Base-by-base conservation (phyloP, 2,329 filamentous ascomycete species). In the Tolypocladium guangdongense region DNA sequence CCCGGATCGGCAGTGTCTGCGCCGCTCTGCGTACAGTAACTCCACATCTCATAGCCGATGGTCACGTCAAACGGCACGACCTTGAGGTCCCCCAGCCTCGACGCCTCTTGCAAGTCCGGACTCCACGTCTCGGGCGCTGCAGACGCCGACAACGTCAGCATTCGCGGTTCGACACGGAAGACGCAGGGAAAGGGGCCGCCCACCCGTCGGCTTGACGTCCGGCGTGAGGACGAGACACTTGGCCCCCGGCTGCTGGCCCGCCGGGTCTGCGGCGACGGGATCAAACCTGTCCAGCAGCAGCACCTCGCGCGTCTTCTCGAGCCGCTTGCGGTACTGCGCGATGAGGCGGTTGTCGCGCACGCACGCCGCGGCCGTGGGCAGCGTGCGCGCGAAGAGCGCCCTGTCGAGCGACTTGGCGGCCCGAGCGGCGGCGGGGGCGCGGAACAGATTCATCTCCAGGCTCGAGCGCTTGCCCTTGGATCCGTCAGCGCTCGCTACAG, bases 31-130 rank as follows among this genome's bases (percentile, higher is more conserved):
- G 60, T 77, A 88, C 87, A 76, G 66, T 95, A 92, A 50, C 76
- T 86, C 89, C 90, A 97, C 70, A 91, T 85, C 61, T 87, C 80
- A 70, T 99, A 99, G 60, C 86, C 82, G 55, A 97, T 76, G 37
- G 80, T 73, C 54, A 97, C 71, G 56, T 87, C 78, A 68, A 86
- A 96, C 1, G 89, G 86, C 1, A 90, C 74, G 36, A 97, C 69
- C 20, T 78, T 78, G 33, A 96, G 70, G 45, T 88, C 82, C 32
- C 86, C 80, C 51, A 77, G 74, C 58, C 85, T 75, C 5, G 90
- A 80, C 36, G 89, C 82, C 57, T 88, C 81, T 55, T 74, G 78
- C 48, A 96, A 69, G 39, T 77, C 80, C 5, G 81, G 65, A 52
- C 88, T 88, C 87, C 90, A 96, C 24, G 89, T 95, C 43, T 82